phyloP scores from a whole-genome alignment of 805 yeast genomes.

The Pichia nakasei region DNA sequence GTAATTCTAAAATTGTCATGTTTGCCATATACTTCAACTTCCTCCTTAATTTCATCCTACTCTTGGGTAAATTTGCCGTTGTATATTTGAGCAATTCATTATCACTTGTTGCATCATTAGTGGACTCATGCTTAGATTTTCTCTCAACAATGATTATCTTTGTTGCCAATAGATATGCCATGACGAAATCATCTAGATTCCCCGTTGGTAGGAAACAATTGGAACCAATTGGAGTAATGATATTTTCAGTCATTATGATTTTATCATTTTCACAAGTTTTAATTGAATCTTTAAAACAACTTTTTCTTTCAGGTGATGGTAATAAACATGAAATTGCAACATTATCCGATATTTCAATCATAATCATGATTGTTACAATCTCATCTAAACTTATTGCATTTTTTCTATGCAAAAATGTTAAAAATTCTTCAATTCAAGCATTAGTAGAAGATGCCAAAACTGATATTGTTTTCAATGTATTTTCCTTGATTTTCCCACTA shows the following conservation, averaged over 20 bases:
- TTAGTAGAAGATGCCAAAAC: conserved; percentile 77
- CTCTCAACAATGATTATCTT: conserved; percentile 67
- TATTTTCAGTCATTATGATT: conserved; percentile 63
- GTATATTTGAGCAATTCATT: conserved; percentile 60
- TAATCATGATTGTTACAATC: conserved; percentile 58
- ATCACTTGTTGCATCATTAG: conserved; percentile 69
- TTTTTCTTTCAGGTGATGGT: conserved; percentile 25
- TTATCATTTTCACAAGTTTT: conserved; percentile 67
- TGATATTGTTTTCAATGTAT: conserved; percentile 63
- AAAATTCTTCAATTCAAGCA: conserved; percentile 65
- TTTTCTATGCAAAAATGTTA: conserved; percentile 50
- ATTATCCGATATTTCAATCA: conserved; percentile 41
- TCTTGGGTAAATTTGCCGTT: conserved; percentile 53
- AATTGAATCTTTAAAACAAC: conserved; percentile 45
- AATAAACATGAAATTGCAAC: conserved; percentile 33
- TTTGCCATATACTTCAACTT: conserved; percentile 60
- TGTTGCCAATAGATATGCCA: conserved; percentile 45
- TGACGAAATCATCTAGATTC: conserved; percentile 29
- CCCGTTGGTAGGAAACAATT: conserved; percentile 69
- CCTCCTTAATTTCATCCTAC: conserved; percentile 45
- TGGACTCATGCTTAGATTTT: conserved; percentile 68
- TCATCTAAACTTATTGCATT: conserved; percentile 51
- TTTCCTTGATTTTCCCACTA: conserved; percentile 64
- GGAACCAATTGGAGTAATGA: conserved; percentile 72
- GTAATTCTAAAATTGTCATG: conserved; percentile 31